Evolutionary conservation across 2,329 filamentous ascomycete species (phyloP).

Genomic region (Fonsecaea monophora): DNA sequence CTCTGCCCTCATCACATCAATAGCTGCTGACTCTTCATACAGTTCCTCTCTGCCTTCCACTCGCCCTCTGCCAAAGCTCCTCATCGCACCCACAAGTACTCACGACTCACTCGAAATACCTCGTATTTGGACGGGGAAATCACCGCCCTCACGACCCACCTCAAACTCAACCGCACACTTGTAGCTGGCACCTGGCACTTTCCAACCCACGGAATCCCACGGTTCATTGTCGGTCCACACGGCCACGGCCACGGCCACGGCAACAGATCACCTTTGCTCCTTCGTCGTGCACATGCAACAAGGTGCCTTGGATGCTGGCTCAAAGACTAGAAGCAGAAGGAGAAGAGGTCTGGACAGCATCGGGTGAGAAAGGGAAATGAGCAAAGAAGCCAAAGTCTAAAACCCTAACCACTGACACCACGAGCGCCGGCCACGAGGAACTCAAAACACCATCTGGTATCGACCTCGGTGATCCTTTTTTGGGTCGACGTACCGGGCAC

Average conservation of each 20-base stretch:
- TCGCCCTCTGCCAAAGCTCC: neutral
- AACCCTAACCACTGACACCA: conserved; percentile 20
- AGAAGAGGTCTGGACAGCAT: neutral
- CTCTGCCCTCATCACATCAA: neutral
- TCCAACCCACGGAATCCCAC: neutral
- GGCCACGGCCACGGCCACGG: too few species aligned
- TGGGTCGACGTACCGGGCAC: conserved; percentile 7
- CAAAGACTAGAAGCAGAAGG: conserved; percentile 1
- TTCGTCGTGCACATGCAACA: neutral
- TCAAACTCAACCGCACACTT: conserved; percentile 1
- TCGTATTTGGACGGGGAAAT: neutral
- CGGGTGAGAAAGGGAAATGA: conserved; percentile 9
- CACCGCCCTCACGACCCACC: neutral
- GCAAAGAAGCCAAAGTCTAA: neutral
- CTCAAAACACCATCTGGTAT: neutral
- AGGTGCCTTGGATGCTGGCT: neutral
- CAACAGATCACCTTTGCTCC: neutral
- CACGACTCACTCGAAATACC: neutral
- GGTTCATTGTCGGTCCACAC: conserved; percentile 7
- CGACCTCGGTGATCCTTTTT: neutral
- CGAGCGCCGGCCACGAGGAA: conserved; percentile 28
- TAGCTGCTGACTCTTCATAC: neutral
- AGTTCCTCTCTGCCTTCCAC: neutral
- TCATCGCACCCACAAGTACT: neutral
- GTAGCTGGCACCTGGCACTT: neutral